Conservation (phyloP, 2,329 filamentous ascomycete species). For the Phyllosticta ampelicida region DNA sequence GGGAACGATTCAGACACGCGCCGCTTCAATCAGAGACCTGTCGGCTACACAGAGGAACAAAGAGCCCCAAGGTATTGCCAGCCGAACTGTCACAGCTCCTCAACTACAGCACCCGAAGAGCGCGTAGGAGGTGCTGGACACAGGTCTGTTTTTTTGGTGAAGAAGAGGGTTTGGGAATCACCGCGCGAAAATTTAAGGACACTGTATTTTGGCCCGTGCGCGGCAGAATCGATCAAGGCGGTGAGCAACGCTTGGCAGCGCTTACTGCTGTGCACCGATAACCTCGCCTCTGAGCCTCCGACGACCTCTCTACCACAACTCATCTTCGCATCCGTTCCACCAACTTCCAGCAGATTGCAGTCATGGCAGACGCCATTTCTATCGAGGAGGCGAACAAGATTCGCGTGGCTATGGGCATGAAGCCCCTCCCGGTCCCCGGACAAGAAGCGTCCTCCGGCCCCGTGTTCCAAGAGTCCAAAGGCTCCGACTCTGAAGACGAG, state of each 20-base stretch:
- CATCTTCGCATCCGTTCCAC: constrained; percentile 4
- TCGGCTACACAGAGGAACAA: constrained; percentile 74
- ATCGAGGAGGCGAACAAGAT: constrained; percentile 94
- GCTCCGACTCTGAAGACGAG: constrained; percentile 51
- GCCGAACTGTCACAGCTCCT: constrained; percentile 73
- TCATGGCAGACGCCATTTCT: constrained; percentile 21
- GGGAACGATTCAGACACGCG: constrained; percentile 44
- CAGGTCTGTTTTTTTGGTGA: constrained; percentile 59
- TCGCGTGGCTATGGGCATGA: constrained; percentile 77
- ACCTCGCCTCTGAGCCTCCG: constrained; percentile 1
- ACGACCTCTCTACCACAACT: neutral
- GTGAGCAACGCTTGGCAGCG: constrained; percentile 2
- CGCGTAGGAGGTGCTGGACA: constrained; percentile 67
- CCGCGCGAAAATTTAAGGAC: constrained; percentile 28
- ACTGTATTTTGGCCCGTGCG: constrained; percentile 19
- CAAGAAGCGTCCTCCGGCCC: constrained; percentile 42
- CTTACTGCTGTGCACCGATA: constrained; percentile 1
- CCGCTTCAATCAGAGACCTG: constrained; percentile 74
- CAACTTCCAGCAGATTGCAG: neutral
- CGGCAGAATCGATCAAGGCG: constrained; percentile 11
- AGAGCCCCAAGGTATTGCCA: constrained; percentile 63
- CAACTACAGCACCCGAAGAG: constrained; percentile 47
- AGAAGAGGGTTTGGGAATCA: constrained; percentile 26
- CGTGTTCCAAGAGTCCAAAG: constrained; percentile 42
- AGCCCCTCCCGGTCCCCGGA: constrained; percentile 76